phyloP scores from a whole-genome alignment of 2,329 filamentous ascomycete genomes.

The Fusarium oxysporum region DNA sequence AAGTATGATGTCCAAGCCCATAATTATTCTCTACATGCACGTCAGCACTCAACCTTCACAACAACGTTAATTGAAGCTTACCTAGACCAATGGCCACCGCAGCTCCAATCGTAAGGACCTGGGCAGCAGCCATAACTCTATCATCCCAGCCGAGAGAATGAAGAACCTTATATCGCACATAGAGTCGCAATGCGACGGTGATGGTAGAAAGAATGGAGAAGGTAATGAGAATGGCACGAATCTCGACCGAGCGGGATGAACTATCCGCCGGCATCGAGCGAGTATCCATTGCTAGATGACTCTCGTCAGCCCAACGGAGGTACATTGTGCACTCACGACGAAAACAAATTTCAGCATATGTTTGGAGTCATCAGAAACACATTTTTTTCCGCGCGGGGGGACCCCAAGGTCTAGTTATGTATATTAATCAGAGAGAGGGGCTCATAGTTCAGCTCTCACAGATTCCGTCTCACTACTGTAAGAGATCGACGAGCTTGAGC shows the following conservation, averaged over 20 bases:
- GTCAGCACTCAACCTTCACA: background rate
- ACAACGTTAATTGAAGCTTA: background rate
- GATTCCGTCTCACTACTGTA: background rate
- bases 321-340: background rate
- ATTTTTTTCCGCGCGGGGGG: too few species aligned
- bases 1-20: slow-evolving; percentile 24
- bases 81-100: slow-evolving; percentile 17
- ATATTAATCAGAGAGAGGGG: background rate
- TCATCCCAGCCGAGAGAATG: slow-evolving; percentile 22
- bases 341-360: background rate
- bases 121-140: slow-evolving; percentile 13
- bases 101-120: slow-evolving; percentile 5
- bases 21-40: background rate
- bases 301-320: background rate
- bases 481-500: background rate
- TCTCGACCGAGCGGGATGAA: slow-evolving; percentile 15
- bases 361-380: background rate
- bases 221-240: background rate
- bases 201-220: slow-evolving; percentile 18
- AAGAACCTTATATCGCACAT: slow-evolving; percentile 2
- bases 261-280: background rate
- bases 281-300: background rate
- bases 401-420: background rate
- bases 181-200: slow-evolving; percentile 5
- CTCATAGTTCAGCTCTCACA: background rate